Base-by-base conservation (phyloP, 1,284 basidiomycete species). In the Fomes fomentarius region DNA sequence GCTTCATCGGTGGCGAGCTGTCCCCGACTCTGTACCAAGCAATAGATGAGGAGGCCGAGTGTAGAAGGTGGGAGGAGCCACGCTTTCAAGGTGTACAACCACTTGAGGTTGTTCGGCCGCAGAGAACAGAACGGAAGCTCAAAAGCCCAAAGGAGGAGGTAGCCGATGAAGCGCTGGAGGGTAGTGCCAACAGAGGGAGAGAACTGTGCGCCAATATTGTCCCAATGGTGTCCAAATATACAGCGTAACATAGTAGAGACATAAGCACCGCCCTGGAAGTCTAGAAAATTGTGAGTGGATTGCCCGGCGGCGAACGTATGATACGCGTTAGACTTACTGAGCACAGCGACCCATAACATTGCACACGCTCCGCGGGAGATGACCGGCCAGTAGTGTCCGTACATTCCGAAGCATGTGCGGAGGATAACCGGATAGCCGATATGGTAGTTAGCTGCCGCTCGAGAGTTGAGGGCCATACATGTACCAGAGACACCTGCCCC, bases 401-500 rank as follows among this genome's bases (percentile, higher is more conserved):
- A 76, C 69, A 77, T 77, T 2, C 79, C 79, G 56, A 74, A 80
- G 5, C 71, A 73, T 0, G 74, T 73, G 7, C 79, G 67, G 4
- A 74, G 70, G 14, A 77, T 68, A 53, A 80, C 71, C 0, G 78
- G 73, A 62, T 79, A 81, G 10, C 77, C 77, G 2, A 77, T 73
- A 60, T 76, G 76, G 45, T 78, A 73, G 39, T 67, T 70, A 0
- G 76, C 74, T 3, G 77, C 78, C 24, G 76, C 70, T 52, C 71
- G 66, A 42, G 72, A 76, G 62, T 77, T 78, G 42, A 69, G 46
- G 1, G 61, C 58, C 54, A 69, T 63, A 47, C 64, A 57, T 4
- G 57, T 24, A 14, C 63, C 61, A 37, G 66, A 63, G 14, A 64
- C 63, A 24, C 63, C 48, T 17, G 68, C 66, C 15, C 68, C 71